Conservation (phyloP, 2,329 filamentous ascomycete species). For the Orbilia brochopaga region DNA sequence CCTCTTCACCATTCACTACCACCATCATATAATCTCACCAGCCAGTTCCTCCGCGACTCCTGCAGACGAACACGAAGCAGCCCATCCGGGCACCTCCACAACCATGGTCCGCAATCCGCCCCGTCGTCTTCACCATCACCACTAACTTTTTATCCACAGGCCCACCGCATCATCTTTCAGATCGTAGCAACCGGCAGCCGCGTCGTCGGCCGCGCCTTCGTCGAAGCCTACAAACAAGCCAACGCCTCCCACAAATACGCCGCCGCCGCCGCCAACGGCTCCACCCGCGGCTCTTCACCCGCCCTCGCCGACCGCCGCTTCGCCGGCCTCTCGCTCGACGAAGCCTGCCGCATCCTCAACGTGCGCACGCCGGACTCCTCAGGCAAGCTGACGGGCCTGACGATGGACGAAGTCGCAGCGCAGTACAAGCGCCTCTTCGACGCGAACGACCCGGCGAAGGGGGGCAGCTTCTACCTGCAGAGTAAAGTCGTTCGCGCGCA, state of each 20-base stretch:
- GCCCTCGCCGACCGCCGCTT: slow-evolving; percentile 59
- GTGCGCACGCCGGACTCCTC: slow-evolving; percentile 79
- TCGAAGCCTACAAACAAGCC: slow-evolving; percentile 94
- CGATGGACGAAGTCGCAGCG: slow-evolving; percentile 78
- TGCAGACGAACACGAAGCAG: no score
- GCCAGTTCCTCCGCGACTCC: not conserved
- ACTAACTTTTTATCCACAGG: slow-evolving; percentile 65
- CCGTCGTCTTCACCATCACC: not conserved
- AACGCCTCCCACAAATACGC: slow-evolving; percentile 83
- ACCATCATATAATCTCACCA: no score
- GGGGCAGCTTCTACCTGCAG: slow-evolving; percentile 96
- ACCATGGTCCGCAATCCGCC: slow-evolving; percentile 20
- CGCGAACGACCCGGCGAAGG: slow-evolving; percentile 90
- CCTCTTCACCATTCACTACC: not conserved
- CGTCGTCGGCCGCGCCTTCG: slow-evolving; percentile 89
- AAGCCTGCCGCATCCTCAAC: slow-evolving; percentile 96
- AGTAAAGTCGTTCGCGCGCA: slow-evolving; percentile 92
- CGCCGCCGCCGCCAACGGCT: slow-evolving; percentile 65
- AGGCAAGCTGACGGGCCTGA: slow-evolving; percentile 66
- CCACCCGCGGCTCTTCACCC: slow-evolving; percentile 58
- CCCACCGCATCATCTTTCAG: slow-evolving; percentile 91
- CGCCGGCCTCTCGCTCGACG: slow-evolving; percentile 82
- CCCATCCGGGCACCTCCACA: not conserved
- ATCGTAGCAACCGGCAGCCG: slow-evolving; percentile 88
- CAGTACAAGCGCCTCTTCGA: slow-evolving; percentile 96